These are phyloP conservation scores for Chlorella vulgaris DNA, from an alignment of 139 green algal species.

Conservation along the genomic window DNA sequence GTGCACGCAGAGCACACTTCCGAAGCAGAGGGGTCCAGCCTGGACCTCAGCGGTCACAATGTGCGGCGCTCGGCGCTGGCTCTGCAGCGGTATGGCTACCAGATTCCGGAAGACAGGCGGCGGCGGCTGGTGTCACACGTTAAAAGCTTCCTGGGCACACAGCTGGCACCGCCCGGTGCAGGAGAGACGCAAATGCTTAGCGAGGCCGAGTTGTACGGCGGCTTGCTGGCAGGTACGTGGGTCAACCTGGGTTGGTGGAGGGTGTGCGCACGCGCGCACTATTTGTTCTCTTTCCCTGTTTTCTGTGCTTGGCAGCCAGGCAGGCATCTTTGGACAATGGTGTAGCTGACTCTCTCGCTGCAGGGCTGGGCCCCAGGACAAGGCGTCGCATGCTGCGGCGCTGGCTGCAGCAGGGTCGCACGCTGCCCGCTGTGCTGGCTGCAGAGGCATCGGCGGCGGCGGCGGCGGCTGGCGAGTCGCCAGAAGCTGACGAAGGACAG, in stretches of 20 bases:
- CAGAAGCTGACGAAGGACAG: no score
- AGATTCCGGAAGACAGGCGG: constrained; percentile 36
- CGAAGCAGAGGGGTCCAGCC: not conserved
- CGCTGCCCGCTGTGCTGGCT: not conserved
- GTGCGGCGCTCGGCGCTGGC: constrained; percentile 50
- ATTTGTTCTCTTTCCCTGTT: not conserved
- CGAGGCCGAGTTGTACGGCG: not conserved
- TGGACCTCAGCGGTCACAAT: constrained; percentile 6
- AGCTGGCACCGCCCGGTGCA: not conserved
- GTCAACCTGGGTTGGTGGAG: no score
- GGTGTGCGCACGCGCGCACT: not conserved
- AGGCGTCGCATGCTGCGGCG: constrained; percentile 32
- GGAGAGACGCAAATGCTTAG: not conserved
- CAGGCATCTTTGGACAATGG: not conserved
- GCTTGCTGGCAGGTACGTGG: constrained; percentile 30
- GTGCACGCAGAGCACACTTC: not conserved
- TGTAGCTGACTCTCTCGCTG: not conserved
- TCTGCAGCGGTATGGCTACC: constrained; percentile 28
- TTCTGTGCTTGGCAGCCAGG: not conserved
- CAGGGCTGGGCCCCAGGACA: not conserved
- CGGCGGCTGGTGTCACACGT: constrained; percentile 5
- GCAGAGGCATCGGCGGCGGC: constrained; percentile 17
- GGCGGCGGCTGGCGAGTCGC: not conserved
- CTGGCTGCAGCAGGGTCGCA: constrained; percentile 24
- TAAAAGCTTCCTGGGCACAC: not conserved